These are phyloP conservation scores for Trypanosoma brucei DNA, from an alignment of 208 protist genomes.

Conservation along the genomic window DNA sequence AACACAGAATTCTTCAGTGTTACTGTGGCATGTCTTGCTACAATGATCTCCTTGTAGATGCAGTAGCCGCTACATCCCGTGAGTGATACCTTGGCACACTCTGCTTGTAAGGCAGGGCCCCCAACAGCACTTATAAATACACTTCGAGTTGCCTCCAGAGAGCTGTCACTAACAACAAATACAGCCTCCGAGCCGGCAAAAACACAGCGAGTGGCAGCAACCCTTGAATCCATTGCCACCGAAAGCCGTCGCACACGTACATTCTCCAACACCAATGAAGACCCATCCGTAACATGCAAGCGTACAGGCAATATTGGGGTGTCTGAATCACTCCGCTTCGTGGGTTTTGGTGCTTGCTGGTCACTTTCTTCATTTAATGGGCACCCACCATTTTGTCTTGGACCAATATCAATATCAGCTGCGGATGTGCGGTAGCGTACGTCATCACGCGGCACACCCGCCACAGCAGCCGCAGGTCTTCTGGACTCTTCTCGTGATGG, in stretches of 20 bases:
- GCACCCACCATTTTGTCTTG: too few relatives aligned
- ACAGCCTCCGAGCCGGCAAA: conserved; percentile 23
- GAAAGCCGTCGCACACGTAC: conserved; percentile 17
- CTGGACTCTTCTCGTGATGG: too few relatives aligned
- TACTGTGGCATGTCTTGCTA: conserved; percentile 3
- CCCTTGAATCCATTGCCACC: conserved; percentile 4
- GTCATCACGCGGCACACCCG: too few relatives aligned
- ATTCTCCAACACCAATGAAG: conserved; percentile 5
- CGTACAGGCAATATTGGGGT: conserved; percentile 6
- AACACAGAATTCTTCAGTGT: conserved; percentile 10
- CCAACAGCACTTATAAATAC: conserved; percentile 16
- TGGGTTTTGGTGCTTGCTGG: too few relatives aligned
- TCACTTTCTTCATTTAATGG: too few relatives aligned
- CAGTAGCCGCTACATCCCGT: conserved; percentile 11
- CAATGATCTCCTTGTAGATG: conserved; percentile 6
- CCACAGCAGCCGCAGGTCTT: too few relatives aligned
- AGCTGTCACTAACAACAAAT: background rate
- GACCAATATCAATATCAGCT: too few relatives aligned
- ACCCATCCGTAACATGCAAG: conserved; percentile 5
- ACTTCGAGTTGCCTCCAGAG: conserved; percentile 4
- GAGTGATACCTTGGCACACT: conserved; percentile 4
- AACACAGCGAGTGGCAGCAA: conserved; percentile 8
- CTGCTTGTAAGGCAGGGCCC: conserved; percentile 14
- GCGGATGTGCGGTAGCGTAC: too few relatives aligned
- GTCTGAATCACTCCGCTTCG: background rate